Base-by-base conservation (phyloP, 345 rosid genomes). In the Hevea brasiliensis region DNA sequence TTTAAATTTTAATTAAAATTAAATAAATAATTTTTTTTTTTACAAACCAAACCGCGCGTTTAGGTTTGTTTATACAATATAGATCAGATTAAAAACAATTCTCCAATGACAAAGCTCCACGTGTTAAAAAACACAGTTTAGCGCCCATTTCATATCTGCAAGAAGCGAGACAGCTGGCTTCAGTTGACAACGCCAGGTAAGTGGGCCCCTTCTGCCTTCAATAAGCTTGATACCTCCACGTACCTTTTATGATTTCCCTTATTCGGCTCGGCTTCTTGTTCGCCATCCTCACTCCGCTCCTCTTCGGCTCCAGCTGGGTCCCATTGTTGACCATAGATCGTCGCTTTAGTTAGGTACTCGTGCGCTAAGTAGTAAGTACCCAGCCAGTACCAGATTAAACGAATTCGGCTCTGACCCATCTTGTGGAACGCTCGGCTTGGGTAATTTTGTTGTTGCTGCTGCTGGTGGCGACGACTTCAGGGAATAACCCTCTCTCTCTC, bases 321-420 rank as follows among this genome's bases (percentile, higher is more conserved):
- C 78, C 78, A 83, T 37, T 73, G 77, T 66, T 87, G 87, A 0
- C 96, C 98, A 60, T 90, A 82, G 21, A 94, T 81, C 15, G 97
- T 94, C 54, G 94, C 97, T 78, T 66, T 81, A 57, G 86, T 82
- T 35, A 92, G 90, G 69, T 83, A 94, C 87, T 94, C 97, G 82
- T 89, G 82, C 24, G 97, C 94, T 69, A 94, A 72, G 77, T 87
- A 94, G 93, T 69, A 94, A 72, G 77, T 87, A 94, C 23, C 97
- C 96, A 47, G 97, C 98, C 26, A 94, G 77, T 37, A 92, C 82
- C 71, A 86, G 92, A 65, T 80, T 87, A 55, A 90, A 80, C n/a
- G 74, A 67, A 41, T 50, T 71, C 54, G 77, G 79, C 61, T 56
- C 75, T 2, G 70, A 76, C 67, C 76, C 45, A 81, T 72, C 45